Evolutionary conservation across 2,329 filamentous ascomycete genomes (phyloP).

Genomic region (Arthrobotrys megalospora): DNA sequence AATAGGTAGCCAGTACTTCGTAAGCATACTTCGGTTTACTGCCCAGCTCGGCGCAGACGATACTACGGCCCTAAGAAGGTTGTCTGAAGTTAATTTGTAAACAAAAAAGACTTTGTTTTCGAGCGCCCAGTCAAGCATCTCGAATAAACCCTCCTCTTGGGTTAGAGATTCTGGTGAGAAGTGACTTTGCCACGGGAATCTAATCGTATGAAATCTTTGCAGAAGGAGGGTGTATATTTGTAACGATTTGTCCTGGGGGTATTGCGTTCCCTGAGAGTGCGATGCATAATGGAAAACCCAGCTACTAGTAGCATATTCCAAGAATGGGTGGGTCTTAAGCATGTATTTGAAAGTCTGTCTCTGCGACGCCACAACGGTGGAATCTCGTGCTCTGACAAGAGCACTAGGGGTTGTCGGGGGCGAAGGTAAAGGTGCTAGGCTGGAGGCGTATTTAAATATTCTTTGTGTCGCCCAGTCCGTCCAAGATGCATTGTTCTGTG

Average conservation of each 20-base stretch:
- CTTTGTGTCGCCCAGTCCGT: conserved; percentile 11
- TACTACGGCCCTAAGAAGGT: background rate
- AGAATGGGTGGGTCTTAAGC: conserved; percentile 7
- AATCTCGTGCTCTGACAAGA: background rate
- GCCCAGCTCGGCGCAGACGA: too few relatives aligned
- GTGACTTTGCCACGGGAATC: conserved; percentile 45
- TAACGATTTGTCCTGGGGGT: background rate
- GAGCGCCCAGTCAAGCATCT: conserved; percentile 27
- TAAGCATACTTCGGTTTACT: too few relatives aligned
- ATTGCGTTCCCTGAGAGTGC: background rate
- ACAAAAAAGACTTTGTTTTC: background rate
- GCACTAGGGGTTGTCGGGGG: background rate
- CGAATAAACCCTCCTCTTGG: background rate
- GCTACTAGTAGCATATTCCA: conserved; percentile 34
- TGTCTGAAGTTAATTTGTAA: background rate
- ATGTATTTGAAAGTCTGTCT: conserved; percentile 21
- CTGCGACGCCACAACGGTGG: background rate
- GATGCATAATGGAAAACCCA: conserved; percentile 31
- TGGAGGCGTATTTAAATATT: background rate
- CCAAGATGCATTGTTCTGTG: background rate
- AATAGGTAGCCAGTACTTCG: conserved; percentile 4
- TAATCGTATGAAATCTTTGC: conserved; percentile 5
- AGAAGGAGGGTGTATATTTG: background rate
- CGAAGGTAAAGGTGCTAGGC: background rate
- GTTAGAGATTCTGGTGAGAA: conserved; percentile 17